Percentiles rank a stretch among this genome's conserved stretches.
These are phyloP conservation scores for Lecanicillium sp. DNA, from an alignment of 2,329 filamentous ascomycete species.

Conservation along the genomic window DNA sequence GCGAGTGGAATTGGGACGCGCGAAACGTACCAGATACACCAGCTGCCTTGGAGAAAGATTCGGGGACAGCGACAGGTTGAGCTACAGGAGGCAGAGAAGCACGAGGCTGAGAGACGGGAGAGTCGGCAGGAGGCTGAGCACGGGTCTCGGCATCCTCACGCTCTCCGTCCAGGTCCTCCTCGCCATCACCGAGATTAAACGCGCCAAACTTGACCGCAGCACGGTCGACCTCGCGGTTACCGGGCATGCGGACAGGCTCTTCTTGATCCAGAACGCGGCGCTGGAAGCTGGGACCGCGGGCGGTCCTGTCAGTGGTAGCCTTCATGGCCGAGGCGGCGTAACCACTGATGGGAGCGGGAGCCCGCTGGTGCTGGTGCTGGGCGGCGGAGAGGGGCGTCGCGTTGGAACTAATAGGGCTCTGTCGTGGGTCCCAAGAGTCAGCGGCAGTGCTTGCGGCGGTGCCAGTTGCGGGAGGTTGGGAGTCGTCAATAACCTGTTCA, in stretches of 20 bases:
- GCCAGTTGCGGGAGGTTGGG: conserved; percentile 67
- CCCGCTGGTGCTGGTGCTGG: conserved; percentile 57
- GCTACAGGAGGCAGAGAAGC: conserved; percentile 75
- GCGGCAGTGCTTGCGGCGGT: conserved; percentile 85
- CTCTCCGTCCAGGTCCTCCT: conserved; percentile 88
- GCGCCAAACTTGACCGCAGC: conserved; percentile 94
- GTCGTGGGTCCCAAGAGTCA: conserved; percentile 74
- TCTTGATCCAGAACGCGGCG: conserved; percentile 88
- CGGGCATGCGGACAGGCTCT: conserved; percentile 96
- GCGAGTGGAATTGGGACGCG: conserved; percentile 14
- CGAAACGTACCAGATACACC: conserved; percentile 37
- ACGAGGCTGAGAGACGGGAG: conserved; percentile 77
- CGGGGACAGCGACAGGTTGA: conserved; percentile 48
- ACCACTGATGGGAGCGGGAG: conserved; percentile 54
- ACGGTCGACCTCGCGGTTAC: conserved; percentile 89
- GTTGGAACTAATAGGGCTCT: conserved; percentile 50
- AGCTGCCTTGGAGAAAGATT: conserved; percentile 52
- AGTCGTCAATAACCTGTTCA: conserved; percentile 80
- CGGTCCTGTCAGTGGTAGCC: conserved; percentile 57
- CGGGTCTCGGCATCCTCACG: conserved; percentile 93
- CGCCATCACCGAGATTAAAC: conserved; percentile 78
- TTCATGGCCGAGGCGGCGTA: conserved; percentile 79
- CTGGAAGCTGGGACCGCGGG: conserved; percentile 73
- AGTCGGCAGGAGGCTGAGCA: conserved; percentile 87
- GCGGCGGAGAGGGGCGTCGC: conserved; percentile 61